Conservation (phyloP, 805 yeast genomes). For the Candida sanyiensis region DNA sequence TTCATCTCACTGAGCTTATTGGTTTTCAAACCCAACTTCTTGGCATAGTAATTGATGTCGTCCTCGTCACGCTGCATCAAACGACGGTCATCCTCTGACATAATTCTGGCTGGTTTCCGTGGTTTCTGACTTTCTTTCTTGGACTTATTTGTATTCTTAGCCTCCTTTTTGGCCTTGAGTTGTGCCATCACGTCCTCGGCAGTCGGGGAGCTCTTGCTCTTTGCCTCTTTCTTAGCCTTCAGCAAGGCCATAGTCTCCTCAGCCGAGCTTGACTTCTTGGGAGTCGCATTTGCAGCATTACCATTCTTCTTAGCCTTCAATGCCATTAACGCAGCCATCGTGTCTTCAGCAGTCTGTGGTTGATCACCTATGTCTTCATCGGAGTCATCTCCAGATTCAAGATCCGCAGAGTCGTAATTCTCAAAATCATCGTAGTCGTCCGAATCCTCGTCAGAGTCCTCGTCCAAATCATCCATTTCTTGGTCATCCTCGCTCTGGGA, state of each 20-base stretch:
- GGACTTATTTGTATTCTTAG: conserved; percentile 10
- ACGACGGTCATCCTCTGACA: conserved; percentile 42
- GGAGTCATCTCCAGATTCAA: conserved; percentile 16
- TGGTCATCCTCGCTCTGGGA: background rate
- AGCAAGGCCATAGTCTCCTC: conserved; percentile 40
- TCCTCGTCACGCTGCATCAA: conserved; percentile 58
- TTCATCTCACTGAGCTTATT: conserved; percentile 41
- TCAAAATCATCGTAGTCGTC: conserved; percentile 26
- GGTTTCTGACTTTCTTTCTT: conserved; percentile 7
- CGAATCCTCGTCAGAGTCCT: conserved; percentile 20
- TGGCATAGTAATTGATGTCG: conserved; percentile 79
- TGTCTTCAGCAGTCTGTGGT: conserved; percentile 36
- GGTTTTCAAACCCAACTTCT: conserved; percentile 66
- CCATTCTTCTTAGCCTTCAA: conserved; percentile 32
- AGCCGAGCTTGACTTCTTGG: conserved; percentile 21
- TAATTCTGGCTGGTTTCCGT: conserved; percentile 13
- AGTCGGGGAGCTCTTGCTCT: conserved; percentile 17
- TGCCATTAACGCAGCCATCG: conserved; percentile 39
- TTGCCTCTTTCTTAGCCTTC: conserved; percentile 25
- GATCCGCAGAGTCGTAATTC: conserved; percentile 18
- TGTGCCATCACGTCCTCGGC: conserved; percentile 33
- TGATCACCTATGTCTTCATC: conserved; percentile 27
- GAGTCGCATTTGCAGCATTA: conserved; percentile 10
- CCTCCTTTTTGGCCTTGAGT: conserved; percentile 26
- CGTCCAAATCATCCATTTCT: conserved; percentile 12